A percentile compares a stretch with the other conserved stretches of the same genome.
These are phyloP conservation scores for Filosporella fistucella DNA, from an alignment of 495 filamentous ascomycete species.

Conservation along the genomic window DNA sequence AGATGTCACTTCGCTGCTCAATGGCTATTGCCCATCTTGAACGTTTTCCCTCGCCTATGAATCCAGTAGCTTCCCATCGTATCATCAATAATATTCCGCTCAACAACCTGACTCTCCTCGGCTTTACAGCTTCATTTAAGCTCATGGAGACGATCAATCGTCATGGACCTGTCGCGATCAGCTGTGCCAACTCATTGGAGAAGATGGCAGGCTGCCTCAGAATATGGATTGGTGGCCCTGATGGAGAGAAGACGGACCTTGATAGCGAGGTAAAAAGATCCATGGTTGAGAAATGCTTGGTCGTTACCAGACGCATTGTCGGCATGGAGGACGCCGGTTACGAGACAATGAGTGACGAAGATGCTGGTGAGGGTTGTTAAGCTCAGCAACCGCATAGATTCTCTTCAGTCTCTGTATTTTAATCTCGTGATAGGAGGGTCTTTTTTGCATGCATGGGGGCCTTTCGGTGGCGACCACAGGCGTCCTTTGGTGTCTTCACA, in stretches of 20 bases:
- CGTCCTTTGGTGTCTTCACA: too few relatives aligned
- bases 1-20: slow-evolving; percentile 71
- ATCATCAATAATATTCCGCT: slow-evolving; percentile 43
- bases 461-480: too few relatives aligned
- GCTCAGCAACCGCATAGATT: too few relatives aligned
- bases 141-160: slow-evolving; percentile 55
- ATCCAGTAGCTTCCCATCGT: slow-evolving; percentile 33
- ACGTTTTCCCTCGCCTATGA: slow-evolving; percentile 30
- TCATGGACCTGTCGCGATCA: slow-evolving; percentile 46
- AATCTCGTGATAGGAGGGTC: too few relatives aligned
- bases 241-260: slow-evolving; percentile 38
- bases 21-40: slow-evolving; percentile 71
- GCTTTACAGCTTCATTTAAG: slow-evolving; percentile 70
- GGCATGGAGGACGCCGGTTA: slow-evolving; percentile 54
- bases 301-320: slow-evolving; percentile 41
- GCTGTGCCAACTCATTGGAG: slow-evolving; percentile 42
- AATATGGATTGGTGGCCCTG: slow-evolving; percentile 47
- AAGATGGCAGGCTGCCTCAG: slow-evolving; percentile 46
- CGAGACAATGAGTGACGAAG: slow-evolving; percentile 34
- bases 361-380: slow-evolving; percentile 23
- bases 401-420: too few relatives aligned
- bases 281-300: slow-evolving; percentile 44
- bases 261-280: slow-evolving; percentile 36
- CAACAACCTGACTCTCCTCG: slow-evolving; percentile 57
- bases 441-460: too few relatives aligned